Conservation (phyloP, 2,329 filamentous ascomycete species). For the Metarhizium robertsii region DNA sequence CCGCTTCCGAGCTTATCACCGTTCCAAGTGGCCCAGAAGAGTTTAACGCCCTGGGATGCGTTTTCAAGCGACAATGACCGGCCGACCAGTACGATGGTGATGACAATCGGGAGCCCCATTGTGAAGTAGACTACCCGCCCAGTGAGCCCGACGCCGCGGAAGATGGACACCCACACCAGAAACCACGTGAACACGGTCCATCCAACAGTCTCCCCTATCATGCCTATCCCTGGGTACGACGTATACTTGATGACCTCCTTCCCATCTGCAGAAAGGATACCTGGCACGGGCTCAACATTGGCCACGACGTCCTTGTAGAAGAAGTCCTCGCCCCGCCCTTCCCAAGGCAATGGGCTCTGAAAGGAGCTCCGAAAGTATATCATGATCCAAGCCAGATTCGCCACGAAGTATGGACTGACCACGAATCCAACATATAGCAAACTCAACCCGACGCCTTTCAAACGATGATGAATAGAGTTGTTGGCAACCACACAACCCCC, state of each 20-base stretch:
- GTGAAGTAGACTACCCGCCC: slow-evolving; percentile 52
- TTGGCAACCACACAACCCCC: slow-evolving; percentile 46
- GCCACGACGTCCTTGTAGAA: slow-evolving; percentile 40
- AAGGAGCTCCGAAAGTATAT: slow-evolving; percentile 48
- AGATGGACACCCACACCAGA: slow-evolving; percentile 49
- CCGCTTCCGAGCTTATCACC: slow-evolving; percentile 39
- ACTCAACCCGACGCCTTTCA: slow-evolving; percentile 44
- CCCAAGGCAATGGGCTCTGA: slow-evolving; percentile 44
- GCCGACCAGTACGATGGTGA: slow-evolving; percentile 46
- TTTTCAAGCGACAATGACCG: slow-evolving; percentile 44
- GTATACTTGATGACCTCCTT: slow-evolving; percentile 32
- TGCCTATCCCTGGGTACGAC: slow-evolving; percentile 32
- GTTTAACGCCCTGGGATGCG: slow-evolving; percentile 39
- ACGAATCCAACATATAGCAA: slow-evolving; percentile 43
- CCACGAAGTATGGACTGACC: slow-evolving; percentile 47
- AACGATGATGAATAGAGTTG: slow-evolving; percentile 40
- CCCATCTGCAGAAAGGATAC: slow-evolving; percentile 27
- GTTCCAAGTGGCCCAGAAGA: slow-evolving; percentile 37
- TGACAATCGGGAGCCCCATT: slow-evolving; percentile 50
- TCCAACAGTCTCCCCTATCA: slow-evolving; percentile 47
- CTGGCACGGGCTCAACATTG: slow-evolving; percentile 33
- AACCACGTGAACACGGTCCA: slow-evolving; percentile 53
- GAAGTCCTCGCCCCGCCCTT: slow-evolving; percentile 39
- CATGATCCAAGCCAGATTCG: slow-evolving; percentile 51
- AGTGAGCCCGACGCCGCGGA: slow-evolving; percentile 47